Percentiles rank a stretch among this genome's conserved stretches.
Evolutionary conservation across 371 early-diverging fungal species (phyloP).

Genomic region (Apophysomyces trapeziformis): DNA sequence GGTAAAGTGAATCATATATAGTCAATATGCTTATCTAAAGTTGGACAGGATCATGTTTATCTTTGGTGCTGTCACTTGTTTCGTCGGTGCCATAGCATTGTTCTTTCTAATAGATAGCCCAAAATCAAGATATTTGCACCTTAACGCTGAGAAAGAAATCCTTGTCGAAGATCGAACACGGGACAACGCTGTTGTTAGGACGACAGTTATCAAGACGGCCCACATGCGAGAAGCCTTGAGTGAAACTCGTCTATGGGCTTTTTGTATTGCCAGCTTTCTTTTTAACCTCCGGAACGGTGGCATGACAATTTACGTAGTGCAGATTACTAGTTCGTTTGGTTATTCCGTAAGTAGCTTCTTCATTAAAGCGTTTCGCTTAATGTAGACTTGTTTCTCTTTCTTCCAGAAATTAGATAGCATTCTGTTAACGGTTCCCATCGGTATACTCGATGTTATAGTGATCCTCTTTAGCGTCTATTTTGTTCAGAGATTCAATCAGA

Average conservation of each 20-base stretch:
- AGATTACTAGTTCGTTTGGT: constrained; percentile 37
- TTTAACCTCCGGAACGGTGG: constrained; percentile 46
- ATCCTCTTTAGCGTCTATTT: constrained; percentile 24
- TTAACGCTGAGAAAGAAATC: constrained; percentile 43
- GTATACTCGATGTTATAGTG: constrained; percentile 27
- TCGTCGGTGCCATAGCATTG: constrained; percentile 29
- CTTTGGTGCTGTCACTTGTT: constrained; percentile 24
- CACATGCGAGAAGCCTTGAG: constrained; percentile 42
- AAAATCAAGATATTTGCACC: constrained; percentile 27
- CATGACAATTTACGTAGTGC: constrained; percentile 39
- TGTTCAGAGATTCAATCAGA: constrained; percentile 23
- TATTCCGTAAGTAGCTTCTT: constrained; percentile 30
- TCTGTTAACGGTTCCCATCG: constrained; percentile 29
- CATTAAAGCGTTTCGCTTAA: no score
- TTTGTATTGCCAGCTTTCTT: constrained; percentile 33
- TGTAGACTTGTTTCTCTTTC: neutral
- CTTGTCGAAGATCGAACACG: constrained; percentile 44
- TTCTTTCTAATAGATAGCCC: constrained; percentile 48
- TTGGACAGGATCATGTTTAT: constrained; percentile 32
- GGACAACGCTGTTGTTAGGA: constrained; percentile 46
- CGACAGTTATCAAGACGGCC: constrained; percentile 33
- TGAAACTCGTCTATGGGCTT: constrained; percentile 40
- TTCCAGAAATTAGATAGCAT: constrained; percentile 29
- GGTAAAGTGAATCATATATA: constrained; percentile 27
- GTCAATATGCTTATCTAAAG: no score